These are phyloP conservation scores for Colletotrichum cordylinicola DNA, from an alignment of 2,329 filamentous ascomycete genomes.

Conservation along the genomic window DNA sequence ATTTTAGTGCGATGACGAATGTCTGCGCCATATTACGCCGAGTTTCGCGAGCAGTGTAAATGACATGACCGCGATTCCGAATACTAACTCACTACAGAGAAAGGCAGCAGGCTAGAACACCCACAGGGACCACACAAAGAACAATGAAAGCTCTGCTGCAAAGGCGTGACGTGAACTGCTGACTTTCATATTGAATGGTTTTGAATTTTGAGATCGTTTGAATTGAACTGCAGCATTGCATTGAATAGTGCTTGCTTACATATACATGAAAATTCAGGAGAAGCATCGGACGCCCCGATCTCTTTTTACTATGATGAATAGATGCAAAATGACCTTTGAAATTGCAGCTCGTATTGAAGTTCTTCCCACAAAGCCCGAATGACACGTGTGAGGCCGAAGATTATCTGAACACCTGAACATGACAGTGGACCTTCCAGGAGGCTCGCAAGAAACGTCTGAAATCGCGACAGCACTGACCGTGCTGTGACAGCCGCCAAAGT, in stretches of 20 bases:
- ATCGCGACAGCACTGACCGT: neutral
- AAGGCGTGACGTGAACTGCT: neutral
- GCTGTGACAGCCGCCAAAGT: neutral
- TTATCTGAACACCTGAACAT: neutral
- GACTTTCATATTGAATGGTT: no score
- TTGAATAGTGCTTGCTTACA: rapidly evolving
- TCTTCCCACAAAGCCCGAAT: neutral
- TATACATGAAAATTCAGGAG: neutral
- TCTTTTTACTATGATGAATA: neutral
- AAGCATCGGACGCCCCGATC: neutral
- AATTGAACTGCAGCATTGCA: rapidly evolving
- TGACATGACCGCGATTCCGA: neutral
- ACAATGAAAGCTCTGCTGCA: rapidly evolving
- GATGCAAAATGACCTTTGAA: neutral
- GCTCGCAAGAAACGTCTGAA: neutral
- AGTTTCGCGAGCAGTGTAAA: neutral
- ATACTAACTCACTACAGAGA: neutral
- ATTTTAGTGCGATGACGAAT: neutral
- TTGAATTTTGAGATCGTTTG: neutral
- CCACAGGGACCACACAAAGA: rapidly evolving
- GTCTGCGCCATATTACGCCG: rapidly evolving
- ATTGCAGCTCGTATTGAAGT: neutral
- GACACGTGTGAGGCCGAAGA: neutral
- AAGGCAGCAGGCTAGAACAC: neutral
- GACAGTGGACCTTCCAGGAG: neutral